These are phyloP conservation scores for Plasmodium malariae DNA, from an alignment of 169 alveolate genomes.

Conservation along the genomic window DNA sequence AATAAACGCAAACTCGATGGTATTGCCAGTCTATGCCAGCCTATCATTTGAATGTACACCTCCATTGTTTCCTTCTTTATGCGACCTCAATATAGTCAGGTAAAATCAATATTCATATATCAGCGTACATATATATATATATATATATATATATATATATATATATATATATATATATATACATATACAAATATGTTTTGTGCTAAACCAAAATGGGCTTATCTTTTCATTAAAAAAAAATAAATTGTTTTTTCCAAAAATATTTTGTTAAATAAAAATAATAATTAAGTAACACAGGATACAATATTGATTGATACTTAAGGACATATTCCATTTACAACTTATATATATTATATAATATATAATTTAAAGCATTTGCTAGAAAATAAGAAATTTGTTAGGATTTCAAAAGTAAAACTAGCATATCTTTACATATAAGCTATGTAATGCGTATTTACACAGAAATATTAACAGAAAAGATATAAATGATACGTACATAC, in stretches of 20 bases:
- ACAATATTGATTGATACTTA: too few relatives aligned
- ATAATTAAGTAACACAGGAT: too few relatives aligned
- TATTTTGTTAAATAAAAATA: too few relatives aligned
- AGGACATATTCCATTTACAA: too few relatives aligned
- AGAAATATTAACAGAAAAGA: too few relatives aligned
- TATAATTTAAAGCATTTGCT: not conserved
- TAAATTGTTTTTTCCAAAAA: too few relatives aligned
- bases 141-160: not conserved
- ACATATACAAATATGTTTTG: not conserved
- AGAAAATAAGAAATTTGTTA: too few relatives aligned
- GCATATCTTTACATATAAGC: not conserved
- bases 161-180: not conserved
- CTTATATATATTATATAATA: too few relatives aligned
- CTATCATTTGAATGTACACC: conserved; percentile 84
- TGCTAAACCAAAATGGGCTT: not conserved
- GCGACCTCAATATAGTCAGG: conserved; percentile 1
- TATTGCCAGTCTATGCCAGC: conserved; percentile 85
- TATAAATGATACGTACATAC: too few relatives aligned
- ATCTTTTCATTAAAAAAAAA: too few relatives aligned
- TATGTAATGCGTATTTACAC: not conserved
- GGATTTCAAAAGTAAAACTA: not conserved
- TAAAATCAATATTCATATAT: conserved; percentile 16
- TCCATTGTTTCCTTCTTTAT: conserved; percentile 78
- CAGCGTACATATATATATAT: not conserved
- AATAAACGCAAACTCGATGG: conserved; percentile 88